Base-by-base conservation (phyloP, 805 yeast species). In the Sugiyamaella valdiviana region DNA sequence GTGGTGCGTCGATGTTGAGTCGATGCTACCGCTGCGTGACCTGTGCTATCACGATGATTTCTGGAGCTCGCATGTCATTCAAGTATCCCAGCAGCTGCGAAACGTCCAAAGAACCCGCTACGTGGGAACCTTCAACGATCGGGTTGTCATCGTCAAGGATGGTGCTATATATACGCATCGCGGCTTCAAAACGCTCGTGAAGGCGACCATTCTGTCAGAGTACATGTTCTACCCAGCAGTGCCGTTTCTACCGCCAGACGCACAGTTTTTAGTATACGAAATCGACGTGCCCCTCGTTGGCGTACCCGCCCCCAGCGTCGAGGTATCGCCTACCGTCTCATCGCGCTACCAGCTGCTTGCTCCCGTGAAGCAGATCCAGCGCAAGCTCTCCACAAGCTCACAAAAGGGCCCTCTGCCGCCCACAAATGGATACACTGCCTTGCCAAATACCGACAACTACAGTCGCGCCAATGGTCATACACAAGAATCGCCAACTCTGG, bases 21-120 rank as follows among this genome's bases (percentile, higher is more conserved):
- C 75, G 0, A 67, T 71, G 7, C 46, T 62, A 1, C 59, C 72
- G 2, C 71, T 79, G 46, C 61, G 59, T 2, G 85, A 81, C 2
- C 62, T 79, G 12, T 81, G 86, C 60, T 75, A 75, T 44, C 72
- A 70, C 36, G 77, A 76, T 29, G 85, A 80, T 21, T 84, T 83
- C 60, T 67, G 83, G 6, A 73, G 73, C 42, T 76, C 85, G 1
- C 91, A 85, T 61, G 74, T 85, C 20, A 63, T 83, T 16, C 36
- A 32, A 21, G 32, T 26, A 26, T 26, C 32, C 14, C 32, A 26
- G 7, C 62, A 71, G 41, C 66, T 73, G 2, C 59, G 63, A 9
- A 63, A 61, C 19, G 42, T 57, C 58, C 39, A 36, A 14, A 42
- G 62, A 16, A 52, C 63, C 6, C 42, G 58, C 19, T 59, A 58